phyloP scores from a whole-genome alignment of 2,329 filamentous ascomycete species.

The Colletotrichum tropicicola region DNA sequence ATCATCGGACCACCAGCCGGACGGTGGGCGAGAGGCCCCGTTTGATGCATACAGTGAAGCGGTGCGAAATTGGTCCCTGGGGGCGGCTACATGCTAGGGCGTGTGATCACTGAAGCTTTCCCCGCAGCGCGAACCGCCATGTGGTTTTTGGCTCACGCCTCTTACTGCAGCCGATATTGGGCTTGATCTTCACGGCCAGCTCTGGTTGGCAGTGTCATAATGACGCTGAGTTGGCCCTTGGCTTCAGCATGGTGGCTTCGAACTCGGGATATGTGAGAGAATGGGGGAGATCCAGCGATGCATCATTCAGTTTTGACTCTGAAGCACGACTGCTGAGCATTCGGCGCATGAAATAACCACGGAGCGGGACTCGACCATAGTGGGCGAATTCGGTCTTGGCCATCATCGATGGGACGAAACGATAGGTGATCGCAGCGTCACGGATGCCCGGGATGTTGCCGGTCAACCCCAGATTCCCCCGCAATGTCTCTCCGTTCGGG shows the following conservation, averaged over 20 bases:
- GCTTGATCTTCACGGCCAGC: conserved; percentile 1
- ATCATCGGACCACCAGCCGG: conserved; percentile 12
- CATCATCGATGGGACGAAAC: not conserved
- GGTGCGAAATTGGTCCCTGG: not conserved
- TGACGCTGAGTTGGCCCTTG: conserved; percentile 13
- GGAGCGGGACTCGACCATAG: not conserved
- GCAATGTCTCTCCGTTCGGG: not conserved
- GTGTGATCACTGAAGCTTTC: conserved; percentile 6
- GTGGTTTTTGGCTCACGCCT: conserved; percentile 11
- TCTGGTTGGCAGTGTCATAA: conserved; percentile 18
- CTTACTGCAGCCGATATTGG: not conserved
- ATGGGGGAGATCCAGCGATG: not conserved
- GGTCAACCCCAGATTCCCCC: conserved; percentile 8
- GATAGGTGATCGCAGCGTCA: not conserved
- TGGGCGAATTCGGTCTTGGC: not conserved
- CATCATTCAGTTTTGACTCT: not conserved
- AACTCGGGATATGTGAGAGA: not conserved
- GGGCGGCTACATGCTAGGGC: no score
- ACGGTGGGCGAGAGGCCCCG: not conserved
- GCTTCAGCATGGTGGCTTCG: not conserved
- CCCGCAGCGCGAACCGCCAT: conserved; percentile 15
- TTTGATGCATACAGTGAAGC: conserved; percentile 1
- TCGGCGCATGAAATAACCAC: not conserved
- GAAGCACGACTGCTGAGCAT: not conserved
- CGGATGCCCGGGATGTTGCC: not conserved